A percentile compares a stretch with the other conserved stretches of the same genome.
Conservation (phyloP, 305 asterid genomes). For the Fraxinus nigra region DNA sequence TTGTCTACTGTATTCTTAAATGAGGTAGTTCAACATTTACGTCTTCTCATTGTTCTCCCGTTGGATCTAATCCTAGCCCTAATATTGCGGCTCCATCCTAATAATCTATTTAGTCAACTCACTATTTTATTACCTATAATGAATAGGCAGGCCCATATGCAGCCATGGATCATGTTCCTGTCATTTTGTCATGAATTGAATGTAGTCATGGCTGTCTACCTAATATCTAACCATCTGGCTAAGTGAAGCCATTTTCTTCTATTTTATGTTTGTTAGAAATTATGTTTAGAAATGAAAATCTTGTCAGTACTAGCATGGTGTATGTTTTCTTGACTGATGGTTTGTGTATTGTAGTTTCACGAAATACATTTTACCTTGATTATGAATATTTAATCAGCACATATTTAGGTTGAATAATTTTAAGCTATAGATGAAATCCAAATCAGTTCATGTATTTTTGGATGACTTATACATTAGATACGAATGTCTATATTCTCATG, state of each 20-base stretch:
- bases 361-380: not conserved
- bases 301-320: not conserved
- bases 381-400: not conserved
- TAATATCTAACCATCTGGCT: not conserved
- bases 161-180: not conserved
- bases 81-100: not conserved
- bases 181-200: not conserved
- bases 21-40: not conserved
- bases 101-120: not conserved
- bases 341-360: conserved; percentile 14
- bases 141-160: not conserved
- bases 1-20: not conserved
- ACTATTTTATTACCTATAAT: not conserved
- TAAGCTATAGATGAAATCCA: not conserved
- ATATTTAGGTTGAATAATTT: not conserved
- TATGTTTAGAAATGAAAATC: not conserved
- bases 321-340: not conserved
- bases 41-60: not conserved
- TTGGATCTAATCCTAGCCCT: not conserved
- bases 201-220: not conserved
- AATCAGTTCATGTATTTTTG: not conserved
- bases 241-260: not conserved
- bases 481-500: not conserved
- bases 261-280: not conserved
- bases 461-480: not conserved